Percentiles rank a stretch among this genome's conserved stretches.
phyloP scores from a whole-genome alignment of 306 rosid genomes.

The Morella rubra region DNA sequence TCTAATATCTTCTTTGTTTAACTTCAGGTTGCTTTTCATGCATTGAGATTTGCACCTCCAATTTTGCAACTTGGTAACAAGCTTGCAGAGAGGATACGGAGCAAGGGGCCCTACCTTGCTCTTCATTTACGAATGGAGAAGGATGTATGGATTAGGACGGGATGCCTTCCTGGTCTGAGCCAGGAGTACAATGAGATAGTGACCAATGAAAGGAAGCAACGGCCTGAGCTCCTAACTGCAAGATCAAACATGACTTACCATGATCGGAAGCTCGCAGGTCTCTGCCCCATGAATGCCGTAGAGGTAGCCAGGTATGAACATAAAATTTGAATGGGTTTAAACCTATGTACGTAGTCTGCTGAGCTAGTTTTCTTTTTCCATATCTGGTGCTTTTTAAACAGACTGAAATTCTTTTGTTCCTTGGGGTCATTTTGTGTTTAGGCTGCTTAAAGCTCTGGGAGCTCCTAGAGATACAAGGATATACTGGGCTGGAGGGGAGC shows the following conservation, averaged over 20 bases:
- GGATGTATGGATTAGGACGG: slow-evolving; percentile 99
- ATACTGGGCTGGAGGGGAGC: slow-evolving; percentile 97
- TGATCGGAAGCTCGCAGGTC: slow-evolving; percentile 88
- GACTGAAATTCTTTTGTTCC: slow-evolving; percentile 1
- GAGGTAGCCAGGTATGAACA: slow-evolving; percentile 73
- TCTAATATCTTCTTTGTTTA: slow-evolving; percentile 14
- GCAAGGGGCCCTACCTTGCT: slow-evolving; percentile 91
- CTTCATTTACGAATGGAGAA: slow-evolving; percentile 95
- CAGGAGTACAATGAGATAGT: slow-evolving; percentile 67
- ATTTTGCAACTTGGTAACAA: slow-evolving; percentile 73
- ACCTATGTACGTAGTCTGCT: background rate
- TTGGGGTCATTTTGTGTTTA: slow-evolving; percentile 31
- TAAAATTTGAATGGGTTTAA: background rate
- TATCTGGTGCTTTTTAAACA: background rate
- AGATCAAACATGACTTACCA: slow-evolving; percentile 89
- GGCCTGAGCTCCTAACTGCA: slow-evolving; percentile 87
- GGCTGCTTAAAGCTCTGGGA: slow-evolving; percentile 89
- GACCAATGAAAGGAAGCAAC: slow-evolving; percentile 61
- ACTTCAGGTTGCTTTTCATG: slow-evolving; percentile 92
- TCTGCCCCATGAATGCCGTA: slow-evolving; percentile 83
- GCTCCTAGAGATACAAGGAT: slow-evolving; percentile 76
- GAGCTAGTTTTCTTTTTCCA: background rate
- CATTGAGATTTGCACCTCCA: slow-evolving; percentile 83
- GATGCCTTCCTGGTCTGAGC: slow-evolving; percentile 89
- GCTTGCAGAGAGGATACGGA: slow-evolving; percentile 74